Base-by-base conservation (phyloP, 2,329 filamentous ascomycete species). In the Myriosclerotinia scirpicola region DNA sequence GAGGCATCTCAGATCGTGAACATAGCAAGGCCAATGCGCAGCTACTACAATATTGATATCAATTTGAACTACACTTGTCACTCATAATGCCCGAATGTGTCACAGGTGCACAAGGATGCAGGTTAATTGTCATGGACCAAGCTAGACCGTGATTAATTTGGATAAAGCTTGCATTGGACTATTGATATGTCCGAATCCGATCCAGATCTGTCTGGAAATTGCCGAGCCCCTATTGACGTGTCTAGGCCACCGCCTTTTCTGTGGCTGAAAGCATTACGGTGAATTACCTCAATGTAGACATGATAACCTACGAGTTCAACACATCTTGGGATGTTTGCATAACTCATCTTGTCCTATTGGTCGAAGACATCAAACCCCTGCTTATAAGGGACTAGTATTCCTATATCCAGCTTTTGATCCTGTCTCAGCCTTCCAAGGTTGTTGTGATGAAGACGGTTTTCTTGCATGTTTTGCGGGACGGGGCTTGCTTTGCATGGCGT, bases 381-480 rank as follows among this genome's bases (percentile, higher is more conserved):
- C 15, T 61, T 46, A 26, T 20, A 40, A 61, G 15, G 34, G 44
- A 44, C n/a, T 50, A 14, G 34, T 26, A 50, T 26, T 26, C 26
- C 26, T 54, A 7, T 38, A 11, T 38, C 30, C 30, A 60, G 20
- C 30, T 26, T 48, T 36, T 38, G n/a, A 14, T 50, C n/a, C n/a
- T 61, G 44, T 61, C 58, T 61, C 58, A 61, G 58, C 30, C 58
- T 38, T 26, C 26, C 26, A 26, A 26, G 26, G 26, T 26, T 61
- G 30, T 50, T 61, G 44, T 60, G 58, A 60, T 50, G 30, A 50
- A 50, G 44, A 40, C n/a, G n/a, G 44, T 26, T 38, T 38, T 38
- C 58, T 40, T 52, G 58, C 58, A 61, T 61, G 8, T 26, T 48
- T 26, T 50, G 58, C 58, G 44, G 44, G 46, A 61, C 34, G 30